Evolutionary conservation across 306 rosid genomes (phyloP).

Genomic region (Castanea mollissima): DNA sequence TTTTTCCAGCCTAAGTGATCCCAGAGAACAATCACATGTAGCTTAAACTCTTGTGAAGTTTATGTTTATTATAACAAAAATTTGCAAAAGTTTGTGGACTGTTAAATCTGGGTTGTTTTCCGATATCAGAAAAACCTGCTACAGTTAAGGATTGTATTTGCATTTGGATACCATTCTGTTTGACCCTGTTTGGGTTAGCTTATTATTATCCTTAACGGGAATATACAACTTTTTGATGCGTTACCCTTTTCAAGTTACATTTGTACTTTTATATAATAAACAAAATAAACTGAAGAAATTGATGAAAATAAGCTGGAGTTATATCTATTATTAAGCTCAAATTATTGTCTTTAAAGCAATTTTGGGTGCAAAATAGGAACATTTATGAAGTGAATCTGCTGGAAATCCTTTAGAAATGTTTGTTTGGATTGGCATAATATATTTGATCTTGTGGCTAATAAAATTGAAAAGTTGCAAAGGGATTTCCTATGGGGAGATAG

Average conservation of each 20-base stretch:
- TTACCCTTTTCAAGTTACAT: too few relatives aligned
- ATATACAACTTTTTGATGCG: too few relatives aligned
- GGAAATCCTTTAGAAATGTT: not conserved
- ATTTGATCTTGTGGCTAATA: not conserved
- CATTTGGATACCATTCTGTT: not conserved
- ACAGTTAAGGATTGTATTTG: not conserved
- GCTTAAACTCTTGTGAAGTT: slow-evolving; percentile 2
- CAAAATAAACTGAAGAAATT: too few relatives aligned
- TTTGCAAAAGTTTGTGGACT: not conserved
- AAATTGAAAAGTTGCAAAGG: too few relatives aligned
- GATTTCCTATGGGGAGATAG: too few relatives aligned
- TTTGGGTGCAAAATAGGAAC: not conserved
- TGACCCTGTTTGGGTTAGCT: not conserved
- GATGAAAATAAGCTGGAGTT: not conserved
- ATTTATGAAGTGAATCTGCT: not conserved
- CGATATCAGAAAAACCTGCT: not conserved
- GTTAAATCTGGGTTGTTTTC: not conserved
- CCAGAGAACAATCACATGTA: not conserved
- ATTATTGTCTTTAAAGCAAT: not conserved
- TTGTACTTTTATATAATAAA: too few relatives aligned
- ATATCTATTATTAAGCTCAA: not conserved
- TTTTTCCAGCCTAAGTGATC: slow-evolving; percentile 16
- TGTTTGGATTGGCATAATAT: slow-evolving; percentile 13
- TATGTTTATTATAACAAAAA: not conserved
- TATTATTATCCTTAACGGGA: not conserved